Base-by-base conservation (phyloP, 2,329 filamentous ascomycete genomes). In the Talaromyces sp. region DNA sequence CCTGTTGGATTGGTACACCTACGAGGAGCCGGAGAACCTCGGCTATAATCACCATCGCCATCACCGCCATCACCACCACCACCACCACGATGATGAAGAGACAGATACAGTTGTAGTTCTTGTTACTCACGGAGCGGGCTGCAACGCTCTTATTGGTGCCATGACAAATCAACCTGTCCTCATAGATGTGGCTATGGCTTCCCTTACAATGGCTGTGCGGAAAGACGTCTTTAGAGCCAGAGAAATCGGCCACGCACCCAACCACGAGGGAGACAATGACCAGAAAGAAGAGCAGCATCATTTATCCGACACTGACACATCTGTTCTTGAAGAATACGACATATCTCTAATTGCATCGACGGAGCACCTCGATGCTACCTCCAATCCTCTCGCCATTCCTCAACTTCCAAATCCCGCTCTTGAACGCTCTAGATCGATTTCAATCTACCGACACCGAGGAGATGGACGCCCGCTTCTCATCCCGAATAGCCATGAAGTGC, bases 121-220 rank as follows among this genome's bases (percentile, higher is more conserved):
- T 8, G 90, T 99, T 25, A 96, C 95, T 0, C 95, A 99, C 71
- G 93, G 93, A 27, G 95, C 95, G 15, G 95, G 95, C 44, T 96
- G 93, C 77, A 99, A 99, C 77, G 95, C 95, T 2, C 78, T 99
- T 52, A 93, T 99, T 64, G 92, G 93, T 13, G 92, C 92, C 28
- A 85, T 99, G 65, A 96, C 93, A 0, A 90, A 93, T 63, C 90
- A 96, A 70, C 93, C 95, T 0, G 92, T 96, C 0, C 82, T 99
- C 15, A 86, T 96, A 70, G 93, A 98, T 71, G 89, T 98, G 17
- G 89, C 88, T 30, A 90, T 96, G 77, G 91, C 93, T 0, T 96
- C 93, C 3, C 81, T 99, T 55, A 97, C 93, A 1, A 90, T 97
- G 87, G 93, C 93, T 4, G 83, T 88, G 17, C 83, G 87, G 56